phyloP scores from a whole-genome alignment of 2,329 filamentous ascomycete species.

The Fusarium liriodendri region DNA sequence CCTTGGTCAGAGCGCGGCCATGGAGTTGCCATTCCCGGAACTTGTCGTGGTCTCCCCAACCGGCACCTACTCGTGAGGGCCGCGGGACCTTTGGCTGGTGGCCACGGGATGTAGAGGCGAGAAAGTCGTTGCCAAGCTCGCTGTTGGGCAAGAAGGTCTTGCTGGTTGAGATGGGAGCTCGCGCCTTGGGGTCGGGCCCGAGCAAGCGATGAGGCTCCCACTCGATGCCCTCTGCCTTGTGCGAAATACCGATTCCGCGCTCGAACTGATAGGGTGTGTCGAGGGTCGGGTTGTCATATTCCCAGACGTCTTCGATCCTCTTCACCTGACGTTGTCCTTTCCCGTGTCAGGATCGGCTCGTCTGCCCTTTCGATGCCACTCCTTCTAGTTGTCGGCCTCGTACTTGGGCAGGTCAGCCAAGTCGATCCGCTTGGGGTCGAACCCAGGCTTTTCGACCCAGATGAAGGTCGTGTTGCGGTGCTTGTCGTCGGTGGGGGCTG shows the following conservation, averaged over 20 bases:
- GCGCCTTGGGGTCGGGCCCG: neutral
- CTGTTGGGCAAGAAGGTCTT: neutral
- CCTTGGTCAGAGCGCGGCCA: neutral
- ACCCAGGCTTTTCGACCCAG: too few species aligned
- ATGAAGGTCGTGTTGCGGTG: neutral
- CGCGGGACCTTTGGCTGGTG: neutral
- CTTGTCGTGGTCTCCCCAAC: neutral
- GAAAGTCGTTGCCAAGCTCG: neutral
- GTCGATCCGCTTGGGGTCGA: neutral
- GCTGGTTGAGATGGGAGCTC: neutral
- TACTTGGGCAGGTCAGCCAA: neutral
- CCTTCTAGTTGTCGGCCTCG: neutral
- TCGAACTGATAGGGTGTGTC: neutral
- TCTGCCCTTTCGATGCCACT: neutral
- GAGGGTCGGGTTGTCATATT: neutral
- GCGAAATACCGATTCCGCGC: neutral
- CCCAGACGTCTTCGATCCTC: neutral
- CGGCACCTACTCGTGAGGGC: neutral
- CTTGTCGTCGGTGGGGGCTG: neutral
- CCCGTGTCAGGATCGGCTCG: neutral
- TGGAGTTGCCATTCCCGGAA: neutral
- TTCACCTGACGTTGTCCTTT: neutral
- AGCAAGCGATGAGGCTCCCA: neutral
- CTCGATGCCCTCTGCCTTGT: neutral
- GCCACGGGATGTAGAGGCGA: neutral